Base-by-base conservation (phyloP, 805 yeast genomes). In the Ogataea neopini region DNA sequence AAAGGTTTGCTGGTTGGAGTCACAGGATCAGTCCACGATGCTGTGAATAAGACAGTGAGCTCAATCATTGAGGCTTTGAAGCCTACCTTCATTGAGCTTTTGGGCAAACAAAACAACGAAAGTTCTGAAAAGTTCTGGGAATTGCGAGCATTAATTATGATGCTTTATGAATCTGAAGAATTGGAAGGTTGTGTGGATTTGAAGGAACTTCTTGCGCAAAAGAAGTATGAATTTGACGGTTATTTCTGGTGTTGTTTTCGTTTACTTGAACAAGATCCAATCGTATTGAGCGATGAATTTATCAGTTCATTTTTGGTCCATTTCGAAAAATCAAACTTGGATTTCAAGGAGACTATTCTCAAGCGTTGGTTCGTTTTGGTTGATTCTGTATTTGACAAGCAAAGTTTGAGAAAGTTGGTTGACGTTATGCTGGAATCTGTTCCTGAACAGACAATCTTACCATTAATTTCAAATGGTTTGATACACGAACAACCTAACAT, bases 331-430 rank as follows among this genome's bases (percentile, higher is more conserved):
- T 39, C 60, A 2, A 15, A 45, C 1, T 5, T 18, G 1, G 44
- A 45, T 1, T 50, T 62, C 42, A 45, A 68, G 7, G 23, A 48
- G 29, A 45, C 58, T 11, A 44, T 72, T 0, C 71, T 82, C 43
- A 52, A 57, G 8, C 76, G 88, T 56, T 85, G 89, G 89, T 57
- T 74, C 33, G 75, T 83, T 0, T 49, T 84, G 45, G 74, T 34
- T 69, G 78, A 54, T 40, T 48, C 5, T 52, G 65, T 39, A 70
- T 76, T 53, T 33, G 62, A 56, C 7, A 37, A 37, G 11, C 58
- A 63, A 0, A 61, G 69, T 5, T 54, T 77, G 4, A 38, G 54
- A 1, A 3, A 29, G 2, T 36, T 79, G 4, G 58, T 74, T 1
- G 37, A 51, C 0, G n/a, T 54, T 0, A 52, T 77, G 3, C 53